Evolutionary conservation across 75 land plant genomes (phyloP).

Genomic region (Azolla pinnata): DNA sequence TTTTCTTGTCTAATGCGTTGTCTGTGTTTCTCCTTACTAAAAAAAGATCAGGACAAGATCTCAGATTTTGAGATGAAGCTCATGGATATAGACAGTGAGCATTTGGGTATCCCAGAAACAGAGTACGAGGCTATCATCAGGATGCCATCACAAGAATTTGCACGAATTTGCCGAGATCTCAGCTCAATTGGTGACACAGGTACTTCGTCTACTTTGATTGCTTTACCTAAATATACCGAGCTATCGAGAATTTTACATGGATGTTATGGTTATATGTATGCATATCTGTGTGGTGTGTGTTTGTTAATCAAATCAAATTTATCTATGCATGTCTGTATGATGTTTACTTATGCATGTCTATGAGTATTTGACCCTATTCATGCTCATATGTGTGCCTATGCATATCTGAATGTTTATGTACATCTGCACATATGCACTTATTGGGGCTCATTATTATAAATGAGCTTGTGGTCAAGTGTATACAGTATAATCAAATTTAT

Average conservation of each 20-base stretch:
- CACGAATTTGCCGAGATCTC: constrained; percentile 87
- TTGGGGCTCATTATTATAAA: too few relatives aligned
- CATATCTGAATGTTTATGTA: too few relatives aligned
- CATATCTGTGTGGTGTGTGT: not conserved
- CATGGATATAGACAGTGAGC: constrained; percentile 98
- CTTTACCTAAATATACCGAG: not conserved
- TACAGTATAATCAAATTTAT: too few relatives aligned
- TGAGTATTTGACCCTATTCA: too few relatives aligned
- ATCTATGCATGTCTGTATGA: too few relatives aligned
- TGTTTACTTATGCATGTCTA: too few relatives aligned
- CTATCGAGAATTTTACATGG: not conserved
- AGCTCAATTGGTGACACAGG: constrained; percentile 95
- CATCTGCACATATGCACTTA: too few relatives aligned
- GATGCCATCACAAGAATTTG: constrained; percentile 90
- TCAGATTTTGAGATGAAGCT: constrained; percentile 98
- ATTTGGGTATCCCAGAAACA: constrained; percentile 87
- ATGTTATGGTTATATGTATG: not conserved
- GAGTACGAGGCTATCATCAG: constrained; percentile 89
- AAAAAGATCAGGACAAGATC: constrained; percentile 84
- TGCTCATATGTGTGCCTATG: too few relatives aligned
- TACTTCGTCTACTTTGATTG: constrained; percentile 5
- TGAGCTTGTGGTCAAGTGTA: too few relatives aligned
- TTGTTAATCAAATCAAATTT: too few relatives aligned
- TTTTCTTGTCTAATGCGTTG: not conserved
- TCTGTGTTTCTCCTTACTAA: not conserved